Evolutionary conservation across 768 basidiomycete species (phyloP), one percentile per base, ranked within the genome.

Genomic region (Suillus discolor): DNA sequence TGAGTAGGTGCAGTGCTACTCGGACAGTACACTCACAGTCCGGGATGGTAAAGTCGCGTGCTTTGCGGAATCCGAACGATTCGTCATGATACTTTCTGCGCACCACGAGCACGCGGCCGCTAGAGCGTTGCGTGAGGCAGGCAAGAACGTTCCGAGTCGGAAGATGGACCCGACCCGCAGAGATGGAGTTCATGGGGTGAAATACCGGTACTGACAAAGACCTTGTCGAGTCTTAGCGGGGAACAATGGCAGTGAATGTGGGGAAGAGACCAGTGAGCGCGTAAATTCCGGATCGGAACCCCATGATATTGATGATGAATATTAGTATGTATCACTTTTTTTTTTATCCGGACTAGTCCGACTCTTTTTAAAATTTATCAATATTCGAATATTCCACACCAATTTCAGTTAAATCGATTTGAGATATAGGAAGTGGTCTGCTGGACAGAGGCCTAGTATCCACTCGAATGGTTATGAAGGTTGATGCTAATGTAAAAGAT

Each of bases 21-120:
- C 18, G 13, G 4, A 25, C 3, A 13, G 36, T 18, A 0, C 5
- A 82, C 89, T 69, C 75, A 92, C 91, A 93, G 68, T 93, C 92
- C 49, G 91, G 88, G 71, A 92, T 82, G 2, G 79, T 77, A 70
- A 89, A 90, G 71, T 82, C 79, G 63, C 85, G 83, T 1, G 84
- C 82, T 73, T 89, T 87, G 44, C 92, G 82, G 71, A 89, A 93
- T 1, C 92, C 92, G 73, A 90, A 93, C 2, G 90, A 92, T 67
- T 90, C 86, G 76, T 93, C 92, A 67, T 93, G 91, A 77, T 93
- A 93, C 25, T 53, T 54, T 53, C 81, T 77, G 57, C 62, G 69
- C 66, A 75, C 65, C 16, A 68, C 62, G 61, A 77, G 55, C 20
- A 73, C 70, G 23, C 36, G 76, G 61, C 65, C 67, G 12, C 16